These are phyloP conservation scores for Vickermania spadyakhi DNA, from an alignment of 208 protist genomes.

Conservation along the genomic window DNA sequence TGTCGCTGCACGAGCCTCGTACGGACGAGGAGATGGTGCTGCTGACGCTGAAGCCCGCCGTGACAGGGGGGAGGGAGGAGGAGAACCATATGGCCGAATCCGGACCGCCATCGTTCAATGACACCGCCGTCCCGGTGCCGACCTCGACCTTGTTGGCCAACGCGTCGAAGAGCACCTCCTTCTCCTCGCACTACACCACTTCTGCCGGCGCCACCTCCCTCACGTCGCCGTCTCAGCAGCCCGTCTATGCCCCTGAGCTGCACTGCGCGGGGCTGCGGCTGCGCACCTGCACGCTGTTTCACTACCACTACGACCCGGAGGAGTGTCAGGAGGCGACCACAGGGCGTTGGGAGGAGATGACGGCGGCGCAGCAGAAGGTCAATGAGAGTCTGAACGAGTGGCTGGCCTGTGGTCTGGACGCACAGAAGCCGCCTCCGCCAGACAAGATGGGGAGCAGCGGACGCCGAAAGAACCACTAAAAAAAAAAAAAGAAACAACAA, in stretches of 20 bases:
- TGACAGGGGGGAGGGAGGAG: neutral
- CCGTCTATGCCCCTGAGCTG: conserved; percentile 42
- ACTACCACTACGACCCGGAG: conserved; percentile 14
- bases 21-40: conserved; percentile 48
- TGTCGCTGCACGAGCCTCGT: conserved; percentile 51
- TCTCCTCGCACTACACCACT: neutral
- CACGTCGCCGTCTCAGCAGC: neutral
- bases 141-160: too few relatives aligned
- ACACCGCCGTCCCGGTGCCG: neutral
- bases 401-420: neutral
- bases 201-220: neutral
- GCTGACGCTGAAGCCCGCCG: conserved; percentile 14
- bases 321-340: conserved; percentile 12
- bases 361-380: neutral
- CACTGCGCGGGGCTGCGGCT: conserved; percentile 61
- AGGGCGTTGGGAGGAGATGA: conserved; percentile 14
- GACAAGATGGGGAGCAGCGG: neutral
- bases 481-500: too few relatives aligned
- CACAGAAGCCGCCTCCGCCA: neutral
- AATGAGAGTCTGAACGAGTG: neutral
- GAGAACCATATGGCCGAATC: too few relatives aligned
- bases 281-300: conserved; percentile 31
- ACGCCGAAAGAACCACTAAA: neutral
- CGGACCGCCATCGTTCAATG: too few relatives aligned
- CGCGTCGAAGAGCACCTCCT: too few relatives aligned